Base-by-base conservation (phyloP, 2,329 filamentous ascomycete genomes). In the Byssochlamys sp. region DNA sequence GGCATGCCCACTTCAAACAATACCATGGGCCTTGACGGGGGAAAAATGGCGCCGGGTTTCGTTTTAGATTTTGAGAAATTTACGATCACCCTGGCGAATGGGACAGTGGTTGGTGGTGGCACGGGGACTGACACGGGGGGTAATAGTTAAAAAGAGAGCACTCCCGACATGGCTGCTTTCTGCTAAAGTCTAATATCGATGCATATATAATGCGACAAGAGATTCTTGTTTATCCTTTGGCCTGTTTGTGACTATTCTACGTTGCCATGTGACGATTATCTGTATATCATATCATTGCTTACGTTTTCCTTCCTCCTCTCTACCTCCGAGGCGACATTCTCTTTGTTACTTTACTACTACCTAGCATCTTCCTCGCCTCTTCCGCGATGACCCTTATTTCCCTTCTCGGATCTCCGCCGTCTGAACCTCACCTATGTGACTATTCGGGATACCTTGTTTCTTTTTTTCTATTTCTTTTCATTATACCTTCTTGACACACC, bases 11-110 rank as follows among this genome's bases (percentile, higher is more conserved):
- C 52, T 25, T 52, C 62, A 7, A 63, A 55, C 4, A 66, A 67
- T 50, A 59, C 59, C 26, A 59, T 73, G 35, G 64, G 67, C 33
- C 60, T 61, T 48, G 58, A 27, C 55, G 62, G 49, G 11, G 56
- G 51, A 11, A 63, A 62, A 14, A 62, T 69, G 31, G 57, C 66
- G 28, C 66, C 66, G 1, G 65, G 61, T 12, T 71, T 73, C 49
- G 63, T 61, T 7, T 56, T 75, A 54, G 62, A 74, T 55, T 76
- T 75, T 62, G 63, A 66, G 45, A 66, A 66, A 4, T 71, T 70
- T 58, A 67, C 64, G 7, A 75, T 76, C 53, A 69, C 63, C 3
- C 59, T 64, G 55, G 59, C 61, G 6, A 66, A 71, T 57, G 67
- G 68, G 11, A 67, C 65, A 31, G 63, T 66, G 10, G 61, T 71